Conservation (phyloP, 1,284 basidiomycete species). For the Pyrrhoderma noxium region DNA sequence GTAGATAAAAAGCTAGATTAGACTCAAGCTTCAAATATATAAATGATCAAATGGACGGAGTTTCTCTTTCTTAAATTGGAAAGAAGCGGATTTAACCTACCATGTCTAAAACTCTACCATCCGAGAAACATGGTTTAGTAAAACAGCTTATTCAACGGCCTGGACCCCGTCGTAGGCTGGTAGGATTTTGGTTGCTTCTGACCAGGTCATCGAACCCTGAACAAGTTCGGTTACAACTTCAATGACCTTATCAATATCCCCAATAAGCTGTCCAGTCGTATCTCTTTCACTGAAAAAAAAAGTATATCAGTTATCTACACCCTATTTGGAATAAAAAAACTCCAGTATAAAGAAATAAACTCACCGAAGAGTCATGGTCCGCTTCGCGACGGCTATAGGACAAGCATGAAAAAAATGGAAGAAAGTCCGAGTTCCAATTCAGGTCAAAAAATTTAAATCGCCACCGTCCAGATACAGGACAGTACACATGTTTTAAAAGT, state of each 20-base stretch:
- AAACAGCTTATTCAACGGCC: slow-evolving; percentile 50
- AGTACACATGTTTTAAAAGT: too few species aligned
- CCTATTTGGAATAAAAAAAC: background rate
- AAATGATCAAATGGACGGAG: too few species aligned
- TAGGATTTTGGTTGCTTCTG: slow-evolving; percentile 65
- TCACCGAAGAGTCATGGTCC: slow-evolving; percentile 84
- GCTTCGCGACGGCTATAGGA: slow-evolving; percentile 66
- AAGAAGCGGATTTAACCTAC: slow-evolving; percentile 1
- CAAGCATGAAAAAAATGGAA: background rate
- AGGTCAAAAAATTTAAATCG: too few species aligned
- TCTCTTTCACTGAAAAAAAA: slow-evolving; percentile 71
- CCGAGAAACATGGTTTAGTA: background rate
- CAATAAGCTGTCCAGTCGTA: slow-evolving; percentile 90
- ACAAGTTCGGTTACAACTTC: slow-evolving; percentile 72
- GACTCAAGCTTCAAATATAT: too few species aligned
- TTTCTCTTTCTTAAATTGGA: background rate
- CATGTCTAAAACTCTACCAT: background rate
- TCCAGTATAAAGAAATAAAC: too few species aligned
- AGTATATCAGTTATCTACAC: background rate
- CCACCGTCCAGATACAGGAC: too few species aligned
- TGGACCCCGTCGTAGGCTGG: slow-evolving; percentile 88
- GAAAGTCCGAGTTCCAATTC: too few species aligned
- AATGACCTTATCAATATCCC: slow-evolving; percentile 88
- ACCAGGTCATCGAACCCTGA: slow-evolving; percentile 71
- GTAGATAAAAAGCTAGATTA: too few species aligned